Evolutionary conservation across 2,329 filamentous ascomycete genomes (phyloP), one percentile per base, ranked within the genome.

Genomic region (Atkinsonella texensis): DNA sequence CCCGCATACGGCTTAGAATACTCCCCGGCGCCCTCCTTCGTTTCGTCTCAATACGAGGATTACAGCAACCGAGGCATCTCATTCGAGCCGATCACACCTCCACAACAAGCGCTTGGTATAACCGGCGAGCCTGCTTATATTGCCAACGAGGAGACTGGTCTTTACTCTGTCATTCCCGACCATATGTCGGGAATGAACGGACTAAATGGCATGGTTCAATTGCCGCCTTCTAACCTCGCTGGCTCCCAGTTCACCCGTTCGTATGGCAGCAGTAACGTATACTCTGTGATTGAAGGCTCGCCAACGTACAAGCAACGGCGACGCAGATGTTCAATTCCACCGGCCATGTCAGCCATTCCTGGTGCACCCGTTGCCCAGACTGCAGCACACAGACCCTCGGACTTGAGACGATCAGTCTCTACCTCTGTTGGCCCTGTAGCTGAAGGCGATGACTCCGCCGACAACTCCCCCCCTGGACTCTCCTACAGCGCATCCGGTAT

Each of bases 301-400:
- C 93, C 93, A 12, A 97, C 93, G 39, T 98, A 98, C 74, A 98
- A 98, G 79, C 93, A 97, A 75, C 83, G 93, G 61, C 81, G 93
- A 67, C 83, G 93, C 59, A 86, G 93, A 56, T 96, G 93, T 38
- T 97, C 91, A 42, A 89, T 97, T 56, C 89, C 91, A 23, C 85
- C 87, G 12, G 81, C 85, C 58, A 81, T 89, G 66, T 76, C 79
- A 53, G 79, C 79, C 44, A 83, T 85, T 54, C 80, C 84, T 56
- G 81, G 81, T 48, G 79, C 84, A n/a, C 76, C 80, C 46, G 77
- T 78, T 42, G 80, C 81, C 50, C 78, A 84, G 35, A 77, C 75
- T 51, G 68, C 71, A 52, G 77, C 78, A 15, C 87, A 95, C 70
- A 80, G 87, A 58, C 89, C 89, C 11, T 95, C 90, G 56, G 91